A percentile compares a stretch with the other conserved stretches of the same genome.
phyloP scores from a whole-genome alignment of 495 filamentous ascomycete species.

The Oidiodendron maius region DNA sequence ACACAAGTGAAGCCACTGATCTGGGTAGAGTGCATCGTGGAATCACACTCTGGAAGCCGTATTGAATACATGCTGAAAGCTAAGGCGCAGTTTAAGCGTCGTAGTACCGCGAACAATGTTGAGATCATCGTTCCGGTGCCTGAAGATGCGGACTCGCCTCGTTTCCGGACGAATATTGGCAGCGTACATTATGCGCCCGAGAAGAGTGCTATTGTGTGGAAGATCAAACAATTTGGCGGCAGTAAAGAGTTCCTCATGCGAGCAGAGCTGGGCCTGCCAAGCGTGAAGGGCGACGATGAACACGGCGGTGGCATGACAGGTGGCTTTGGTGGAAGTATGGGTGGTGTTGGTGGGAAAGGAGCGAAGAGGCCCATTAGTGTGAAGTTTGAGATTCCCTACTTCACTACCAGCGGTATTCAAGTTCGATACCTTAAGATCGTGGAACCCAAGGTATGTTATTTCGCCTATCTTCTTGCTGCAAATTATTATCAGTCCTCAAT shows the following conservation, averaged over 20 bases:
- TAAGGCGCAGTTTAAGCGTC: slow-evolving; percentile 95
- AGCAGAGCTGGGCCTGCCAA: slow-evolving; percentile 91
- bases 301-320: slow-evolving; percentile 94
- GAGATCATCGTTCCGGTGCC: slow-evolving; percentile 97
- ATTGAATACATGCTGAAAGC: slow-evolving; percentile 99
- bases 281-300: slow-evolving; percentile 94
- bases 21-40: slow-evolving; percentile 98
- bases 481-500: not conserved
- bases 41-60: slow-evolving; percentile 86
- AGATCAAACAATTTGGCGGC: slow-evolving; percentile 99
- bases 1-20: slow-evolving; percentile 98
- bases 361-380: slow-evolving; percentile 93
- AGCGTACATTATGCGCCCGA: slow-evolving; percentile 98
- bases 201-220: slow-evolving; percentile 97
- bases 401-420: slow-evolving; percentile 97
- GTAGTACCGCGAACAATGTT: slow-evolving; percentile 97
- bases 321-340: slow-evolving; percentile 95
- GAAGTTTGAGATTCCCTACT: slow-evolving; percentile 99
- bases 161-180: slow-evolving; percentile 97
- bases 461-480: not conserved
- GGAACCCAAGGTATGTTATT: slow-evolving; percentile 83
- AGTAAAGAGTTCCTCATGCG: slow-evolving; percentile 99
- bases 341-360: slow-evolving; percentile 71
- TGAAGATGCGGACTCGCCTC: slow-evolving; percentile 92
- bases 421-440: slow-evolving; percentile 99